phyloP scores from a whole-genome alignment of 441 rosid species.

The Jatropha podagrica region DNA sequence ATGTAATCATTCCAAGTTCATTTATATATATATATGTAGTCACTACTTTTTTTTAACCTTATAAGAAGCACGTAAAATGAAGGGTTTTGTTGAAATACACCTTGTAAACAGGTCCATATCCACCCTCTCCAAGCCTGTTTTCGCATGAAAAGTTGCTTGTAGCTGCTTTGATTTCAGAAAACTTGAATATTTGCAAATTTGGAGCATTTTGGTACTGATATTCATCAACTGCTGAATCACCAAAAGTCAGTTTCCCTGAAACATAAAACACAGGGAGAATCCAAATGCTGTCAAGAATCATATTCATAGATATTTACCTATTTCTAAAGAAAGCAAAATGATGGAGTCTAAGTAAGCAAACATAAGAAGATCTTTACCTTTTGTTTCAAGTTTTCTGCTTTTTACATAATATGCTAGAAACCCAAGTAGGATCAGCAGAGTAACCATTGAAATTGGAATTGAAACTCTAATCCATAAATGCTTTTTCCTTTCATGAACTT shows the following conservation, averaged over 20 bases:
- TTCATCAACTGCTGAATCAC: neutral
- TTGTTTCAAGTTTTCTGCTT: too few species aligned
- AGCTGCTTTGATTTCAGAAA: slow-evolving; percentile 24
- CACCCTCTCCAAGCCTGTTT: slow-evolving; percentile 31
- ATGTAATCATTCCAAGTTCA: neutral
- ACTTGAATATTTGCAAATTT: slow-evolving; percentile 34
- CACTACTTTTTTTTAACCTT: too few species aligned
- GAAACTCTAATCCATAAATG: too few species aligned
- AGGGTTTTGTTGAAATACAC: neutral
- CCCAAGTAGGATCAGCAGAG: too few species aligned
- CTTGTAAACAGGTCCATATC: slow-evolving; percentile 28
- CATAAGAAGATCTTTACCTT: too few species aligned
- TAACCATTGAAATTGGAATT: too few species aligned
- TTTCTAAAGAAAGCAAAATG: too few species aligned
- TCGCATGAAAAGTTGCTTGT: slow-evolving; percentile 23
- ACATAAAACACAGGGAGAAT: neutral
- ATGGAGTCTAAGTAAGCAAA: too few species aligned
- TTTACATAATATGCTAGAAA: too few species aligned
- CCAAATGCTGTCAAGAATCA: neutral
- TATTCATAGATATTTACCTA: neutral
- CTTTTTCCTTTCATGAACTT: too few species aligned
- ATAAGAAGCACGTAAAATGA: too few species aligned
- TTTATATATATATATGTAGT: too few species aligned
- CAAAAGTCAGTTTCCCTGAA: neutral
- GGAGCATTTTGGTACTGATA: slow-evolving; percentile 24